These are phyloP conservation scores for Rhododendron ovatum DNA, from an alignment of 148 eudicot genomes.

Conservation along the genomic window DNA sequence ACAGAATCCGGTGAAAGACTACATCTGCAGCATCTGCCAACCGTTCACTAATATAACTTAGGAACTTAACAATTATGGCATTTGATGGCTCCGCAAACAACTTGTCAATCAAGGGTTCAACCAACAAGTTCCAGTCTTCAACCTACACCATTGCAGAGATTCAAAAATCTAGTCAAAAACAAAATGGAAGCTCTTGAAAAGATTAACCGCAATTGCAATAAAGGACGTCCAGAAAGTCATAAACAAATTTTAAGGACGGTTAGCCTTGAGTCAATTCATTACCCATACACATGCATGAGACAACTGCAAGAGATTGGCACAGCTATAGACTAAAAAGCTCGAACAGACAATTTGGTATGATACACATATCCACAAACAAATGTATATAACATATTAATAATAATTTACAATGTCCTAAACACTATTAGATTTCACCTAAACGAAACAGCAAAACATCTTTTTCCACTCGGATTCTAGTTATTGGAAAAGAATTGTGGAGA, in stretches of 20 bases:
- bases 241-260: background rate
- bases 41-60: conserved; percentile 62
- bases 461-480: background rate
- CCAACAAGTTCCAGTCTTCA: conserved; percentile 59
- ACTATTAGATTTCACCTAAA: background rate
- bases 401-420: too few species aligned
- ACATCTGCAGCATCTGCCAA: conserved; percentile 56
- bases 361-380: background rate
- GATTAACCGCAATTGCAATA: background rate
- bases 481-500: background rate
- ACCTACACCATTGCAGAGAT: conserved; percentile 35
- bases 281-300: background rate
- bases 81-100: conserved; percentile 79
- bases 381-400: background rate
- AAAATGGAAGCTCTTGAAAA: background rate
- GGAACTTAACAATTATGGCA: conserved; percentile 56
- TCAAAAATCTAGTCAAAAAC: background rate
- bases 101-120: conserved; percentile 64
- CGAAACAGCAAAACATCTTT: background rate
- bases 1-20: conserved; percentile 46
- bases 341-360: background rate
- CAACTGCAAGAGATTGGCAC: background rate
- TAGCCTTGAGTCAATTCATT: background rate
- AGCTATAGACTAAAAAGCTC: background rate
- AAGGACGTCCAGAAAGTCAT: background rate